These are phyloP conservation scores for Rhazya stricta DNA, from an alignment of 257 asterid species.

Conservation along the genomic window DNA sequence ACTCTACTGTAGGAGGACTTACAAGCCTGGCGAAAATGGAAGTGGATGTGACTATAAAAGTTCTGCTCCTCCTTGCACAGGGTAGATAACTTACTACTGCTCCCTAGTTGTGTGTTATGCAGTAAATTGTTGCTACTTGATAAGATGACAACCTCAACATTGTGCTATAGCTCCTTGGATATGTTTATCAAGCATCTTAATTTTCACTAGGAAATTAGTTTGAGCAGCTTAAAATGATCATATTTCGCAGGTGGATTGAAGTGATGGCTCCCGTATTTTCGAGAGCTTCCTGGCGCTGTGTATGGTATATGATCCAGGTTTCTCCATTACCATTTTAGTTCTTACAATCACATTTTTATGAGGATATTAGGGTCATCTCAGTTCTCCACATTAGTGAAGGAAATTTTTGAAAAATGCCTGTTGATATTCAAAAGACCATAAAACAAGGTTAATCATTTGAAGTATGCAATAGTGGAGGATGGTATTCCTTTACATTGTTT, in stretches of 20 bases:
- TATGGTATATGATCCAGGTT: slow-evolving; percentile 90
- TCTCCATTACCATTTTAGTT: slow-evolving; percentile 9
- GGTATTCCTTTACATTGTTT: neutral
- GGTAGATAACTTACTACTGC: slow-evolving; percentile 36
- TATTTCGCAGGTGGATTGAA: slow-evolving; percentile 73
- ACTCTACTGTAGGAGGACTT: slow-evolving; percentile 51
- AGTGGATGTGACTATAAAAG: slow-evolving; percentile 52
- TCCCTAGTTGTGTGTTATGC: slow-evolving; percentile 4
- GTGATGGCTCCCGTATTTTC: slow-evolving; percentile 96
- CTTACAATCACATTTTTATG: neutral
- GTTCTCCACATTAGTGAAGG: neutral
- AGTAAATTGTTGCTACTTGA: neutral
- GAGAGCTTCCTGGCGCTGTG: slow-evolving; percentile 76
- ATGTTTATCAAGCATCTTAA: neutral
- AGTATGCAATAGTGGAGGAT: neutral
- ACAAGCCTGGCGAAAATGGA: slow-evolving; percentile 52
- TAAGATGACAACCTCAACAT: neutral
- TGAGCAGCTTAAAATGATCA: neutral
- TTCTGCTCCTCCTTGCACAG: slow-evolving; percentile 82
- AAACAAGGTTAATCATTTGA: neutral
- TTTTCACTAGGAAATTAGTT: neutral
- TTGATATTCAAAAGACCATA: neutral
- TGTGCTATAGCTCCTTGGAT: neutral
- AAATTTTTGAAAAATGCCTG: too few species aligned
- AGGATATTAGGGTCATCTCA: neutral